Percentiles rank a stretch among this genome's conserved stretches.
phyloP scores from a whole-genome alignment of 352 stramenopile species.

The Phytophthora quininea region DNA sequence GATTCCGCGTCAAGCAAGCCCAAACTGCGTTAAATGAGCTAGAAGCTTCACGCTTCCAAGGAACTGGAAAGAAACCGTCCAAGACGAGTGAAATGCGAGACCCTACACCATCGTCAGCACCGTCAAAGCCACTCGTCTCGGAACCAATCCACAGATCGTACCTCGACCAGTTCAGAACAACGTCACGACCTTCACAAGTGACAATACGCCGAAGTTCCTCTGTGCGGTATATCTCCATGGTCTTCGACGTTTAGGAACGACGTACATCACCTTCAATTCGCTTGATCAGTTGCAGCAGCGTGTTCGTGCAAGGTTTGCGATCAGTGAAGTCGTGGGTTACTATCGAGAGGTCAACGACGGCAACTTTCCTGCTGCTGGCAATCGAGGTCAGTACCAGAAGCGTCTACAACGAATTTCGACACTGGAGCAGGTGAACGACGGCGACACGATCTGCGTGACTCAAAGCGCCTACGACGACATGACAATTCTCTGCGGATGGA shows the following conservation, averaged over 20 bases:
- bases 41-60: constrained; percentile 32
- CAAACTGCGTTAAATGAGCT: constrained; percentile 25
- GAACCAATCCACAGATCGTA: constrained; percentile 24
- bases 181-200: constrained; percentile 3
- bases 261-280: constrained; percentile 59
- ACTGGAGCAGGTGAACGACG: constrained; percentile 52
- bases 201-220: constrained; percentile 30
- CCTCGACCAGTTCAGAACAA: constrained; percentile 32
- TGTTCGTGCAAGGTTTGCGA: constrained; percentile 31
- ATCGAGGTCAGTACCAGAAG: constrained; percentile 9
- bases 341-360: constrained; percentile 51
- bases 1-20: constrained; percentile 29
- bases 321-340: constrained; percentile 38
- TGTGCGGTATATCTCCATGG: constrained; percentile 68
- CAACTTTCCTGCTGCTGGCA: neutral
- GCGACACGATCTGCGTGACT: constrained; percentile 65
- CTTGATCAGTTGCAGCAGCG: constrained; percentile 49
- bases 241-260: constrained; percentile 37
- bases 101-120: neutral
- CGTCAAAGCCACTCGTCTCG: neutral
- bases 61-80: neutral
- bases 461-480: constrained; percentile 73
- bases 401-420: constrained; percentile 44
- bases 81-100: neutral
- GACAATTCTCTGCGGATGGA: constrained; percentile 69